phyloP scores from a whole-genome alignment of 1,284 basidiomycete species.

The Marasmius sp. region DNA sequence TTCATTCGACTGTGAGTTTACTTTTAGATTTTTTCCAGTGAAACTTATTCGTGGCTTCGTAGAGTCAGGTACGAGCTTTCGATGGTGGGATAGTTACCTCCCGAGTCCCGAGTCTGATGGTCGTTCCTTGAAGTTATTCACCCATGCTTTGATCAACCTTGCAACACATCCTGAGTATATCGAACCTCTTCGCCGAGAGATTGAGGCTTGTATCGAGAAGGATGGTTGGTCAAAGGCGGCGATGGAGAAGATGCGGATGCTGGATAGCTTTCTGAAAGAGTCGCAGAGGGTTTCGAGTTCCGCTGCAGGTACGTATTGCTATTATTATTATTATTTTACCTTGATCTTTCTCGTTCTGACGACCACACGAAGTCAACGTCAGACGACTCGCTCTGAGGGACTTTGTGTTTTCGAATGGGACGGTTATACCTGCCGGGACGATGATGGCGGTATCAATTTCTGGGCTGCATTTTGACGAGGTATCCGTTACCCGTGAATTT shows the following conservation, averaged over 20 bases:
- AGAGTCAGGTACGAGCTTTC: background rate
- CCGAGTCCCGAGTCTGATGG: background rate
- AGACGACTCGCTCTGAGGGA: background rate
- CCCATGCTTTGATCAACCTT: background rate
- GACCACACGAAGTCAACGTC: background rate
- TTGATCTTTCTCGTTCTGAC: too few species aligned
- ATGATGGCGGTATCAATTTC: background rate
- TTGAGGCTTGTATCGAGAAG: background rate
- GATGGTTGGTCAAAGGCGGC: background rate
- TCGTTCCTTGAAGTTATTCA: background rate
- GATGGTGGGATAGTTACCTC: background rate
- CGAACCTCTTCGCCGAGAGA: background rate
- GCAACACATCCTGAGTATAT: background rate
- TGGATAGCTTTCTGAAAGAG: background rate
- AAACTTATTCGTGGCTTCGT: background rate
- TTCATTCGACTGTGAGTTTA: background rate
- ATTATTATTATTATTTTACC: too few species aligned
- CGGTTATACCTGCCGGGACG: background rate
- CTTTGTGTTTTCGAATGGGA: background rate
- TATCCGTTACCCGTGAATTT: too few species aligned
- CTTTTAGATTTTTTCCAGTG: too few species aligned
- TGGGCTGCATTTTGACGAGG: background rate
- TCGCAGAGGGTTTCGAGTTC: background rate
- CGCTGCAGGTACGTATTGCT: background rate
- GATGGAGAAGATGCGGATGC: constrained; percentile 1